phyloP scores from a whole-genome alignment of 345 rosid species.

The Syzygium oleosum region DNA sequence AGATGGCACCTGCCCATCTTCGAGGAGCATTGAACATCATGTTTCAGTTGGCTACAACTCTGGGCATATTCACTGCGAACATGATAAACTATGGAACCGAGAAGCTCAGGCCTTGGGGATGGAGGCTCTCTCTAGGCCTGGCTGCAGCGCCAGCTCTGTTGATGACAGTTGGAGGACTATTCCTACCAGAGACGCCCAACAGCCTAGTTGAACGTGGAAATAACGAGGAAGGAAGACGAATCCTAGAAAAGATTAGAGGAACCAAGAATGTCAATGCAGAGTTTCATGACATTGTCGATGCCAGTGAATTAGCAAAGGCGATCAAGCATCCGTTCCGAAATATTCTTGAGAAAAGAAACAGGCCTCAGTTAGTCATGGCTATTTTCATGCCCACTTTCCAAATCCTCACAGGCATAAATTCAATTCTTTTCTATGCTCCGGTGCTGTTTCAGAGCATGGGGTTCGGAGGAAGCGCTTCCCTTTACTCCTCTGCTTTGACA shows the following conservation, averaged over 20 bases:
- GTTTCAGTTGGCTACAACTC: slow-evolving; percentile 92
- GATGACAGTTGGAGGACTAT: slow-evolving; percentile 73
- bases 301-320: slow-evolving; percentile 77
- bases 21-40: slow-evolving; percentile 87
- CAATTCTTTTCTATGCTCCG: slow-evolving; percentile 92
- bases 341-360: slow-evolving; percentile 58
- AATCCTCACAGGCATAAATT: slow-evolving; percentile 89
- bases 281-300: slow-evolving; percentile 80
- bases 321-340: slow-evolving; percentile 82
- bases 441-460: slow-evolving; percentile 91
- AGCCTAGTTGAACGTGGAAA: slow-evolving; percentile 69
- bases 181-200: slow-evolving; percentile 87
- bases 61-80: slow-evolving; percentile 81
- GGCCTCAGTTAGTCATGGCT: slow-evolving; percentile 84
- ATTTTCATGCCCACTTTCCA: slow-evolving; percentile 78
- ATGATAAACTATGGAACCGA: slow-evolving; percentile 89
- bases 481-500: slow-evolving; percentile 86
- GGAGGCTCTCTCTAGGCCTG: slow-evolving; percentile 93
- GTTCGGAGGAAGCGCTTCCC: slow-evolving; percentile 66
- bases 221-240: slow-evolving; percentile 45
- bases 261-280: slow-evolving; percentile 63
- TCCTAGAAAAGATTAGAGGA: slow-evolving; percentile 71
- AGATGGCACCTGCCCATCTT: slow-evolving; percentile 92
- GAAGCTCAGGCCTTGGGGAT: slow-evolving; percentile 78
- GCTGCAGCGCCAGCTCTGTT: slow-evolving; percentile 76